phyloP scores from a whole-genome alignment of 1,139 yeast genomes.

The Scheffersomyces segobiensis region DNA sequence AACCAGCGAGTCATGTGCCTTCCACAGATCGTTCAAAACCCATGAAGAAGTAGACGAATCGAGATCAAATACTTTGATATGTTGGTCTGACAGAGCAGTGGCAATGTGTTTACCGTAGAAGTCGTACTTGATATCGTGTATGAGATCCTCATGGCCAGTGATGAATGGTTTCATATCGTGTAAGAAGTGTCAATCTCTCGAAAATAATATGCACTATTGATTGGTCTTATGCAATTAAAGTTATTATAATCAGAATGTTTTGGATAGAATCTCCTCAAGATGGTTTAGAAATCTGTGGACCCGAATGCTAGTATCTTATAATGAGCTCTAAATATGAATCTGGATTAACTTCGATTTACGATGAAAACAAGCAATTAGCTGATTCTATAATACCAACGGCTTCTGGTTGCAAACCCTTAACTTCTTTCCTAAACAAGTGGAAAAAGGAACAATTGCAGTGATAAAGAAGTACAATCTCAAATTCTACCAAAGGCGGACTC shows the following conservation, averaged over 20 bases:
- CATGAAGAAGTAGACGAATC: slow-evolving; percentile 60
- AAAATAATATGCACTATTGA: no score
- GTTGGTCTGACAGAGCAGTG: slow-evolving; percentile 91
- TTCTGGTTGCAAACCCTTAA: background rate
- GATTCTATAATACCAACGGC: background rate
- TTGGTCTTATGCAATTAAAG: background rate
- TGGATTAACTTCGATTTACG: background rate
- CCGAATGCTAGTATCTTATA: background rate
- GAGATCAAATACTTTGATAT: slow-evolving; percentile 79
- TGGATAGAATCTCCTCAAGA: background rate
- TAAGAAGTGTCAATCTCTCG: no score
- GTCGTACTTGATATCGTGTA: slow-evolving; percentile 86
- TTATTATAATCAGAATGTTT: no score
- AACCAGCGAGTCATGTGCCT: slow-evolving; percentile 89
- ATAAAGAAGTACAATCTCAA: background rate
- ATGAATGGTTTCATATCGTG: slow-evolving; percentile 60
- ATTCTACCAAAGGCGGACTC: background rate
- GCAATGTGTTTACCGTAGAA: slow-evolving; percentile 89
- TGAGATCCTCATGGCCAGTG: slow-evolving; percentile 88
- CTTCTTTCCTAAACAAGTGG: no score
- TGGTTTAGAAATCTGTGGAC: background rate
- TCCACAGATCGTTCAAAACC: slow-evolving; percentile 86
- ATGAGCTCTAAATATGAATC: background rate
- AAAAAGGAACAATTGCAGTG: background rate
- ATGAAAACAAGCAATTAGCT: background rate